Base-by-base conservation (phyloP, 1,284 basidiomycete species). In the Melampsora abietis-canadensis region DNA sequence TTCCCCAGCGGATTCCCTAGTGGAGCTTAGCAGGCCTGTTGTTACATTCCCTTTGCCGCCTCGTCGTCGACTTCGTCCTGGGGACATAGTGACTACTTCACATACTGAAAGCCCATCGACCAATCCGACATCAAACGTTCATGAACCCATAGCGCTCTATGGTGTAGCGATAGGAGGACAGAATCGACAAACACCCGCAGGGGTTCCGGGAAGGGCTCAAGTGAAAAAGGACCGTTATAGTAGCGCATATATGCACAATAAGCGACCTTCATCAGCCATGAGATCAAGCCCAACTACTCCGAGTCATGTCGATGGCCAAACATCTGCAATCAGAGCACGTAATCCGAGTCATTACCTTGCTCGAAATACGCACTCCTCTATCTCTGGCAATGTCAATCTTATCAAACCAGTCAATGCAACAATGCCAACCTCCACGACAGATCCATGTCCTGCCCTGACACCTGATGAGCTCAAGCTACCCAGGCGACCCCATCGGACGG, bases 51-150 rank as follows among this genome's bases (percentile, higher is more conserved):
- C 51, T 27, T 54, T 54, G 51, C 51, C 51, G 19, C 51, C 51
- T 54, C 51, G 51, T 54, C 51, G 51, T 2, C 51, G 51, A n/a
- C 51, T 54, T 21, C 51, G 51, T n/a, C 51, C 51, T 21, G 51
- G 51, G 21, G 51, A 54, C 27, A 12, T 54, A 27, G 51, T 54
- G 51, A 27, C 15, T 15, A 54, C 8, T 51, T 15, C 51, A 21
- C 19, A 54, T 21, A 6, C 15, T 27, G 51, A 54, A 54, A 54
- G 19, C 27, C 19, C 51, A 19, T 21, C n/a, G 7, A n/a, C 27
- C 51, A 21, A 8, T 1, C 51, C 51, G 51, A 54, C 27, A n/a
- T 12, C 40, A 44, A 4, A 15, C 14, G 14, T 44, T 44, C 40
- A 44, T 44, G 27, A 54, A 54, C 51, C 51, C 8, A 19, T 54